Base-by-base conservation (phyloP, 345 rosid species). In the Cardamine resedifolia region DNA sequence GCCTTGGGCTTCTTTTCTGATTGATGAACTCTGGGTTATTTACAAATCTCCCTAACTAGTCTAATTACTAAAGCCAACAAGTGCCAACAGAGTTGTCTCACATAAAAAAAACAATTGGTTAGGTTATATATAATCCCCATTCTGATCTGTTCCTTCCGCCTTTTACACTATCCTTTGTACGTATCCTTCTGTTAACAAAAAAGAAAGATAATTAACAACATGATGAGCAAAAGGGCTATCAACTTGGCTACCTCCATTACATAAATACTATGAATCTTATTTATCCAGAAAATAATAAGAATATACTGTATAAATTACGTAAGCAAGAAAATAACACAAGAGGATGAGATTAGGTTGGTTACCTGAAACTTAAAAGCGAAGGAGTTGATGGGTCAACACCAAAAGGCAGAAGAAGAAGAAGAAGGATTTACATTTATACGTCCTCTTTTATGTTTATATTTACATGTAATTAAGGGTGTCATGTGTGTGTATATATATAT, bases 281-380 rank as follows among this genome's bases (percentile, higher is more conserved):
- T 7, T 58, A 34, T 24, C 18, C 47, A 12, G 21, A 21, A 47
- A 26, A 21, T 7, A 59, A 36, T 10, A 59, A 18, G 11, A 61
- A 9, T 23, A n/a, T n/a, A n/a, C n/a, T n/a, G 3, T 67, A 11
- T 66, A 33, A 28, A 16, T 43, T 44, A 69, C 66, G 61, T 62
- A 70, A 28, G 59, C 60, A 28, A 19, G 6, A 24, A 62, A 30
- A 23, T 0, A 6, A n/a, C n/a, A 15, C 6, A 10, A 52, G 48
- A 64, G 27, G 80, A 70, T 28, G 31, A 39, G 63, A 48, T 77
- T 67, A 49, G 56, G 49, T 47, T 33, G 15, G 63, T 38, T 80
- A 85, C 91, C 90, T 82, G 85, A 81, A 75, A 55, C 64, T 65
- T 67, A 67, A 53, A 56, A 60, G 64, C 56, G 68, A 80, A 62